Evolutionary conservation across 106 monocot genomes (phyloP), one percentile per base, ranked within the genome.

Genomic region (Acanthochlamys bracteata): DNA sequence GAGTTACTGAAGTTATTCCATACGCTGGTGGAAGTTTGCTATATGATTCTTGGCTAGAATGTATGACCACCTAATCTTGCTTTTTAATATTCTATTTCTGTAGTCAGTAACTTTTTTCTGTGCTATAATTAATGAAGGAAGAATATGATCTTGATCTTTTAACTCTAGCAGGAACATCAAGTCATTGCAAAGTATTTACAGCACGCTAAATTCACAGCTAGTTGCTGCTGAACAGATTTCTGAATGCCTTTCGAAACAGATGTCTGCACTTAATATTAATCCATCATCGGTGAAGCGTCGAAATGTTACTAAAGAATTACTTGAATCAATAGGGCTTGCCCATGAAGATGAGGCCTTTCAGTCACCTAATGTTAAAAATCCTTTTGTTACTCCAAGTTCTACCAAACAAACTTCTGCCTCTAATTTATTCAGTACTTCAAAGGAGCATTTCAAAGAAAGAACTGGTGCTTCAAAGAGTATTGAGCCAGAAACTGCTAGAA

Each of bases 251-350:
- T 80, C 98, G 54, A 75, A 71, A 63, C 98, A 89, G 73, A 88
- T 98, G 82, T 65, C 83, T 68, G 42, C 55, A 51, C 75, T 98
- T 57, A 88, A 89, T 53, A 74, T 92, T 40, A 66, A 65, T 17
- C 66, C 79, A 57, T 69, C 84, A 24, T 60, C 85, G 64, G 63
- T 60, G 39, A 85, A 83, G 60, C 62, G 63, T 25, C 76, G 66
- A 4, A 71, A 58, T 67, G 64, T 80, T 41, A 64, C 72, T n/a
- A 88, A 71, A 63, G 78, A 88, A 56, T 60, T 92, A 47, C 76
- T 98, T 77, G 92, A 98, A 42, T 88, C 88, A 24, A 98, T 98
- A 66, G 98, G 92, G 20, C 75, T 98, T 74, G 41, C 73, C 27
- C 72, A 84, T 22, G 75, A 77, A 60, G 25, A 23, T 10, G 68